Conservation (phyloP, 352 stramenopile genomes). For the Globisporangium solare region DNA sequence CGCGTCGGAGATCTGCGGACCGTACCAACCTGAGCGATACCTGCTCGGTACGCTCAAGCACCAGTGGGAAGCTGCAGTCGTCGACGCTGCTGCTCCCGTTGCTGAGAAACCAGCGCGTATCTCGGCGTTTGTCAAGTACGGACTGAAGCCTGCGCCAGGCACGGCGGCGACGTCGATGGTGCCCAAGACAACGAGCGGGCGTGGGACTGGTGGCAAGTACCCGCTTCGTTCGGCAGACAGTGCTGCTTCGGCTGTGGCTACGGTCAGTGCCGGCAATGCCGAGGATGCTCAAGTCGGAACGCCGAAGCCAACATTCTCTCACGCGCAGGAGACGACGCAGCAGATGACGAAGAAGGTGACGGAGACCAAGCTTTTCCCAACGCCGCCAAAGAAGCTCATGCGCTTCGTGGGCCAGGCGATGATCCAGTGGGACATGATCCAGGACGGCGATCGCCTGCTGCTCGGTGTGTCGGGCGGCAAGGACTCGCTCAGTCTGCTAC, state of each 20-base stretch:
- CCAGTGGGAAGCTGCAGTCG: conserved; percentile 30
- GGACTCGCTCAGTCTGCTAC: conserved; percentile 96
- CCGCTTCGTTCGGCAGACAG: conserved; percentile 32
- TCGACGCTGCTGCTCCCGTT: conserved; percentile 8
- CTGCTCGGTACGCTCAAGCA: conserved; percentile 30
- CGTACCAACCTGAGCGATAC: conserved; percentile 50
- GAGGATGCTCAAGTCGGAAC: conserved; percentile 8
- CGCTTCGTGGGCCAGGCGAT: conserved; percentile 84
- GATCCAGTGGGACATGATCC: conserved; percentile 95
- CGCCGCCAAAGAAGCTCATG: conserved; percentile 76
- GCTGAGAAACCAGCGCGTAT: conserved; percentile 5
- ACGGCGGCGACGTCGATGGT: conserved; percentile 13
- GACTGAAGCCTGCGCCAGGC: conserved; percentile 5
- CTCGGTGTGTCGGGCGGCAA: conserved; percentile 97
- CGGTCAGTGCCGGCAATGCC: neutral
- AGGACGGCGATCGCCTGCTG: conserved; percentile 93
- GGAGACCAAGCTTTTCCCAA: conserved; percentile 52
- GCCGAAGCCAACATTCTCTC: conserved; percentile 20
- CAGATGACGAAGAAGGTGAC: conserved; percentile 43
- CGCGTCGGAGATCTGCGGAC: conserved; percentile 30
- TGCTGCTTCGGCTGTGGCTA: conserved; percentile 3
- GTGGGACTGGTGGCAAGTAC: conserved; percentile 47
- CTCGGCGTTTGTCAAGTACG: conserved; percentile 9
- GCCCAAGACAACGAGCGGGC: conserved; percentile 13
- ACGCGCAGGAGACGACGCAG: conserved; percentile 36